Conservation (phyloP, 257 asterid species). For the Solanum appendiculatum region DNA sequence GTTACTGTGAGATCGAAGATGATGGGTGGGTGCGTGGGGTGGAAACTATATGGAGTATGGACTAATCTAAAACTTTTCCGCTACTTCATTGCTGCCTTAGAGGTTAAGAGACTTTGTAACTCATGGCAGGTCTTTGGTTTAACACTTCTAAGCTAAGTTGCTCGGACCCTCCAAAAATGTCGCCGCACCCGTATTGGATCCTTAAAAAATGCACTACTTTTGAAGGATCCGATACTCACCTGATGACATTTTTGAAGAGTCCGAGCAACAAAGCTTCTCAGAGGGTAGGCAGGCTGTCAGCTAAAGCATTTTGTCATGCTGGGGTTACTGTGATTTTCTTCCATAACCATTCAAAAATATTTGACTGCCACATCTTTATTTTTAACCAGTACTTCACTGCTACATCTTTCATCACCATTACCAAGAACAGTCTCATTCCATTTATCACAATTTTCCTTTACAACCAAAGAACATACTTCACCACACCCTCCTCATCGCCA, state of each 20-base stretch:
- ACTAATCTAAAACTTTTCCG: not conserved
- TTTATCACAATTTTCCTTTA: not conserved
- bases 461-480: not conserved
- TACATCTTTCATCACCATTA: not conserved
- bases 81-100: not conserved
- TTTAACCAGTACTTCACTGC: not conserved
- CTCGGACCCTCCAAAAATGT: no score
- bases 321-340: not conserved
- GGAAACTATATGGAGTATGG: not conserved
- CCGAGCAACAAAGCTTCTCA: no score
- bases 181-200: no score
- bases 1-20: not conserved
- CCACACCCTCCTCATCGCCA: not conserved
- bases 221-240: no score
- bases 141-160: not conserved
- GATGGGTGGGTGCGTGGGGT: not conserved
- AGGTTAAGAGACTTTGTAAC: not conserved
- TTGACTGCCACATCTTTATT: not conserved
- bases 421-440: not conserved
- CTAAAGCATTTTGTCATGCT: not conserved
- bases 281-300: not conserved
- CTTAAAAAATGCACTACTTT: no score
- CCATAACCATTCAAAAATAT: not conserved
- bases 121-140: not conserved
- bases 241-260: no score